Evolutionary conservation across 805 yeast species (phyloP).

Genomic region (Yamadazyma ubonensis): DNA sequence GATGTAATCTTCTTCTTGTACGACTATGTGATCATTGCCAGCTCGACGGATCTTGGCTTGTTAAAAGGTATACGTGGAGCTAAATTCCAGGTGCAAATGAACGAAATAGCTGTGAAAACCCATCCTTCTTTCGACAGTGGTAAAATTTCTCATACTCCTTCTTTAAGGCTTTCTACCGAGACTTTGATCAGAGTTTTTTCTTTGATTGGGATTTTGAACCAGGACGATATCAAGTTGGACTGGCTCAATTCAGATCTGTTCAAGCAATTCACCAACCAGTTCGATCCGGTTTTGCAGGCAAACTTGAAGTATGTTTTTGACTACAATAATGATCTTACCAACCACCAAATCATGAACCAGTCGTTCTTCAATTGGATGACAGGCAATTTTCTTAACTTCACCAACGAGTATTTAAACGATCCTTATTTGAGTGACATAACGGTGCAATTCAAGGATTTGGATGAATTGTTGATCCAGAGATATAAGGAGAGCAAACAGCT

Average conservation of each 20-base stretch:
- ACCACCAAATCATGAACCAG: conserved; percentile 20
- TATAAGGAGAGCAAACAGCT: conserved; percentile 5
- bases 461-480: conserved; percentile 4
- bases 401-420: conserved; percentile 13
- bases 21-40: conserved; percentile 21
- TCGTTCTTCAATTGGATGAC: conserved; percentile 35
- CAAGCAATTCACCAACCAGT: conserved; percentile 9
- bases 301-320: conserved; percentile 17
- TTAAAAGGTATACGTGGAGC: not conserved
- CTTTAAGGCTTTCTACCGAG: conserved; percentile 26
- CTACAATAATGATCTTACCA: conserved; percentile 22
- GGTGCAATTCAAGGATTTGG: conserved; percentile 1
- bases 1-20: conserved; percentile 25
- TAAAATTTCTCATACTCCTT: conserved; percentile 15
- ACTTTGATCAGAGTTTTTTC: conserved; percentile 25
- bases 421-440: conserved; percentile 2
- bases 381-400: conserved; percentile 14
- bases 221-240: conserved; percentile 4
- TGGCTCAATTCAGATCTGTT: conserved; percentile 2
- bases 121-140: conserved; percentile 10
- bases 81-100: conserved; percentile 8
- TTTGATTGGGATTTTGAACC: conserved; percentile 25
- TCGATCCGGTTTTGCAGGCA: conserved; percentile 18
- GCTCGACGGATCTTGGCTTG: not conserved
- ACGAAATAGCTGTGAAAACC: conserved; percentile 12